A percentile compares a stretch with the other conserved stretches of the same genome.
These are phyloP conservation scores for Eucalyptus melliodora DNA, from an alignment of 345 rosid species.

Conservation along the genomic window DNA sequence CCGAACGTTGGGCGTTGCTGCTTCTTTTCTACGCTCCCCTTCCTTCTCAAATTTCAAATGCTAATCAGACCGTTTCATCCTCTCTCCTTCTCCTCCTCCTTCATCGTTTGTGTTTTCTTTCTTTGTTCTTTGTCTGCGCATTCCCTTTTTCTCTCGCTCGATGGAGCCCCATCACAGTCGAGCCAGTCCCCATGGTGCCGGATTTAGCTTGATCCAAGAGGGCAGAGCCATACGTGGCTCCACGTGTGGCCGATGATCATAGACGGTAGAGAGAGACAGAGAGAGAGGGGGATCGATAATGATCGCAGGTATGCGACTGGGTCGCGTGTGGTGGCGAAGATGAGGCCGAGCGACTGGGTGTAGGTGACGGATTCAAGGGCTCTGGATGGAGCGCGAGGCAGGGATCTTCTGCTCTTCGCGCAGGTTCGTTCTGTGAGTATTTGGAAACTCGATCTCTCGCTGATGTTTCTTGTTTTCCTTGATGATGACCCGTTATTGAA, in stretches of 20 bases:
- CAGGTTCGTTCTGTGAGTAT: background rate
- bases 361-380: background rate
- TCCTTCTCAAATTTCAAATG: background rate
- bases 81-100: background rate
- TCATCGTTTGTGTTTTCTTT: background rate
- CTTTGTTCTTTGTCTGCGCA: background rate
- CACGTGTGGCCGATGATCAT: background rate
- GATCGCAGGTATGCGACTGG: background rate
- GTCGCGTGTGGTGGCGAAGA: background rate
- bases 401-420: background rate
- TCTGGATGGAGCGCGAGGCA: background rate
- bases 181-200: background rate
- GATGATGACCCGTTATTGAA: background rate
- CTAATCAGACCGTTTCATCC: background rate
- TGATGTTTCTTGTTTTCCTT: background rate
- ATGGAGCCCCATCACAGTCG: background rate
- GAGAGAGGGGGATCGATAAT: background rate
- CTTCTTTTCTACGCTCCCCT: background rate
- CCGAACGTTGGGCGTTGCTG: background rate
- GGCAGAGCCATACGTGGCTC: background rate
- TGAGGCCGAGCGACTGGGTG: background rate
- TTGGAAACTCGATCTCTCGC: background rate
- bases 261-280: background rate
- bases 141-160: background rate
- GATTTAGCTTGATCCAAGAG: background rate